These are phyloP conservation scores for Coniochaeta pulveracea DNA, from an alignment of 2,329 filamentous ascomycete genomes.

Conservation along the genomic window DNA sequence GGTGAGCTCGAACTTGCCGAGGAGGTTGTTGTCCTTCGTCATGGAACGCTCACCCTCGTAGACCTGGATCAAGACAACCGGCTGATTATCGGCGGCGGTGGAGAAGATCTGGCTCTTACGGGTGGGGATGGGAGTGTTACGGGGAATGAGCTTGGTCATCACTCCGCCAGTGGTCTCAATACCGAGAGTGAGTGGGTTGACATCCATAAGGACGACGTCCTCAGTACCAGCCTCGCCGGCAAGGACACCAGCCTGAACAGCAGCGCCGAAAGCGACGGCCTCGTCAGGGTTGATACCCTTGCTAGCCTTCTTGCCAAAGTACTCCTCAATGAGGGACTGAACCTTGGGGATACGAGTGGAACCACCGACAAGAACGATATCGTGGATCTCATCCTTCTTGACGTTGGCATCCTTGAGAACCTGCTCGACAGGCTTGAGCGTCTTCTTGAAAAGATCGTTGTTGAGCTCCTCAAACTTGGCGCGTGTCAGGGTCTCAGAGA, in stretches of 20 bases:
- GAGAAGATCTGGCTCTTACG: slow-evolving; percentile 98
- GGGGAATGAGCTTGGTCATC: slow-evolving; percentile 93
- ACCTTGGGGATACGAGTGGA: slow-evolving; percentile 99
- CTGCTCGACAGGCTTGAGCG: slow-evolving; percentile 96
- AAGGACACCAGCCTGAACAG: slow-evolving; percentile 92
- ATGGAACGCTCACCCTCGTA: slow-evolving; percentile 88
- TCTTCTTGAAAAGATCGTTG: slow-evolving; percentile 99
- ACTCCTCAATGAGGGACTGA: slow-evolving; percentile 87
- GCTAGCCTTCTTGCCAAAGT: slow-evolving; percentile 91
- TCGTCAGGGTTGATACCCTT: slow-evolving; percentile 99
- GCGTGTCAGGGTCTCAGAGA: slow-evolving; percentile 94
- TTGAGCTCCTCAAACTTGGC: slow-evolving; percentile 99
- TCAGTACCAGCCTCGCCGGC: slow-evolving; percentile 74
- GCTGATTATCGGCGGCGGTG: slow-evolving; percentile 93
- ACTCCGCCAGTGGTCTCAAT: slow-evolving; percentile 96
- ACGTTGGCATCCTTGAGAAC: slow-evolving; percentile 97
- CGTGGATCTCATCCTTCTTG: slow-evolving; percentile 88
- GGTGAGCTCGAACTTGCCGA: slow-evolving; percentile 97
- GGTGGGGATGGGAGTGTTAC: slow-evolving; percentile 89
- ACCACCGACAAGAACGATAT: slow-evolving; percentile 96
- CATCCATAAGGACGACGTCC: slow-evolving; percentile 89
- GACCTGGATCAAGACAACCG: slow-evolving; percentile 88
- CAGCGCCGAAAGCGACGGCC: slow-evolving; percentile 95
- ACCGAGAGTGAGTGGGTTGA: slow-evolving; percentile 91
- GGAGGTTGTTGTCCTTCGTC: slow-evolving; percentile 94